Conservation (phyloP, 306 rosid genomes). For the Prinsepia uniflora region DNA sequence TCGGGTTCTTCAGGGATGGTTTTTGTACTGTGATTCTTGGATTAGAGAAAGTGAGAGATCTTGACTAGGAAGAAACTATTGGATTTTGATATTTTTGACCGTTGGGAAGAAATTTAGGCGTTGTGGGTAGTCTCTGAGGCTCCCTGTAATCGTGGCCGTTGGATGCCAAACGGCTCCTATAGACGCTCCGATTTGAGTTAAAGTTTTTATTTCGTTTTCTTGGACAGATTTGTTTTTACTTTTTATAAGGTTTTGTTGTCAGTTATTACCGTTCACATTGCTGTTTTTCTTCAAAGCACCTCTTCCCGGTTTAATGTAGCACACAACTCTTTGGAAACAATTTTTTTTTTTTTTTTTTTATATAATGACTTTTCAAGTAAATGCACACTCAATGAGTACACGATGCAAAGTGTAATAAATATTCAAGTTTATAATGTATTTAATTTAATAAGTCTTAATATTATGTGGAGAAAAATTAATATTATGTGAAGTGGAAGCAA, state of each 20-base stretch:
- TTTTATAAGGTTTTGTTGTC: not conserved
- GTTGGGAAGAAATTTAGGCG: slow-evolving; percentile 42
- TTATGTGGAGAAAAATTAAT: too few relatives aligned
- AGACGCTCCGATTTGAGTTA: slow-evolving; percentile 58
- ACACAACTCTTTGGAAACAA: too few relatives aligned
- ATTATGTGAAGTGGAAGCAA: too few relatives aligned
- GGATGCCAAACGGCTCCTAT: slow-evolving; percentile 44
- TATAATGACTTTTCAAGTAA: too few relatives aligned
- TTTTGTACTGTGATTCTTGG: slow-evolving; percentile 10
- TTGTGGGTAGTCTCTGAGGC: slow-evolving; percentile 23
- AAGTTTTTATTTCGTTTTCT: slow-evolving; percentile 6
- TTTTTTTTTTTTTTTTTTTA: too few relatives aligned
- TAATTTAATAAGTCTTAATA: too few relatives aligned
- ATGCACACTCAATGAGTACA: too few relatives aligned
- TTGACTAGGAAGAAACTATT: not conserved
- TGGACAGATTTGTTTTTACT: slow-evolving; percentile 3
- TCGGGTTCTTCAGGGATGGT: not conserved
- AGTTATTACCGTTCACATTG: too few relatives aligned
- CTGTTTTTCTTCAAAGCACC: not conserved
- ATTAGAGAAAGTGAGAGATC: not conserved
- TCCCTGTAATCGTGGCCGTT: slow-evolving; percentile 33
- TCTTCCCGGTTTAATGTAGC: too few relatives aligned
- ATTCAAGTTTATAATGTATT: too few relatives aligned
- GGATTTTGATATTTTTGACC: slow-evolving; percentile 55
- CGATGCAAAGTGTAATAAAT: too few relatives aligned